Conservation (phyloP, 1,284 basidiomycete genomes). For the Malassezia yamatoensis region DNA sequence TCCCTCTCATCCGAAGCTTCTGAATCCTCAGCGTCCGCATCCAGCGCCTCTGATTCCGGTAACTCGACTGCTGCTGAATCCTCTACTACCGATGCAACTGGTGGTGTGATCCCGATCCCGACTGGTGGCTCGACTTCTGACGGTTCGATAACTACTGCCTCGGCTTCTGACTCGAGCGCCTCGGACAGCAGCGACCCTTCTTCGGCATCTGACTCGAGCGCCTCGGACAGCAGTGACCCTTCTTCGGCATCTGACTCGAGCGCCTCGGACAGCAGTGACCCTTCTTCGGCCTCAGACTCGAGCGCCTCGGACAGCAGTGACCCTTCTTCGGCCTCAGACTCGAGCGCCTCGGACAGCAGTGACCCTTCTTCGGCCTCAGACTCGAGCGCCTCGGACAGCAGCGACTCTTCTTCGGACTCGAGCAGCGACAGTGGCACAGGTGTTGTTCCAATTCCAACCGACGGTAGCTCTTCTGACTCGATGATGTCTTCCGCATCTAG, state of each 20-base stretch:
- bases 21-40: not conserved
- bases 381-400: not conserved
- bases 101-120: no score
- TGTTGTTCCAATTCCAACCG: not conserved
- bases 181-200: not conserved
- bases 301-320: not conserved
- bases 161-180: not conserved
- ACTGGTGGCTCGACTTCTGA: no score
- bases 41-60: not conserved
- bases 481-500: not conserved
- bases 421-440: not conserved
- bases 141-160: no score
- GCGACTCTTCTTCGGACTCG: no score
- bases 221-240: not conserved
- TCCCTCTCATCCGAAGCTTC: not conserved
- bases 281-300: no score
- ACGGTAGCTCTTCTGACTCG: not conserved
- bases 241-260: not conserved
- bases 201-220: not conserved
- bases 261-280: not conserved
- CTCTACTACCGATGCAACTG: no score
- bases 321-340: not conserved
- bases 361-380: not conserved
- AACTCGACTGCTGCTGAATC: not conserved
- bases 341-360: not conserved